Conservation (phyloP, 2,329 filamentous ascomycete genomes). For the Colletotrichum melonis region DNA sequence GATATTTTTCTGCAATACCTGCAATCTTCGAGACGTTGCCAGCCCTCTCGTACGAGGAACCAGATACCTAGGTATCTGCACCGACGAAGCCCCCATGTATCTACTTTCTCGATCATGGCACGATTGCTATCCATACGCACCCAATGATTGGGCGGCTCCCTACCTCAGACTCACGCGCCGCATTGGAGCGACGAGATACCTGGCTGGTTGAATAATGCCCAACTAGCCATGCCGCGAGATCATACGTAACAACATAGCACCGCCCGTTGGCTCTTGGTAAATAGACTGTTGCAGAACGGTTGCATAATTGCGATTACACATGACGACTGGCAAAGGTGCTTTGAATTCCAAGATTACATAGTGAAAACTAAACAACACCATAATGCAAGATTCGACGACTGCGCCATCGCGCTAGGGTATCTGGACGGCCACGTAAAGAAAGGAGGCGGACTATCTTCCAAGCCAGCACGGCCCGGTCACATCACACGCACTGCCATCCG, state of each 20-base stretch:
- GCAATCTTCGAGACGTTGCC: not conserved
- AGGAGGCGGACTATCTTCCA: not conserved
- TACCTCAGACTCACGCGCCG: not conserved
- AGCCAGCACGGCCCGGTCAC: not conserved
- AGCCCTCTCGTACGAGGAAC: not conserved
- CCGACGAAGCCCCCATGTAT: not conserved
- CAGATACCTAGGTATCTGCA: not conserved
- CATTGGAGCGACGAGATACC: not conserved
- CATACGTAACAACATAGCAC: too few species aligned
- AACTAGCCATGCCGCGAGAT: not conserved
- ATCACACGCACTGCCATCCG: not conserved
- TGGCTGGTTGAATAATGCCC: not conserved
- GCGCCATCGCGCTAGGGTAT: not conserved
- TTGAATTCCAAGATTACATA: too few species aligned
- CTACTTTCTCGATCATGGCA: not conserved
- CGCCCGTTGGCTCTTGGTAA: too few species aligned
- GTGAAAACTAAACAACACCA: too few species aligned
- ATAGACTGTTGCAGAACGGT: too few species aligned
- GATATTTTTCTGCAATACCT: not conserved
- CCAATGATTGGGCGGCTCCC: not conserved
- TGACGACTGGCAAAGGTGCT: too few species aligned
- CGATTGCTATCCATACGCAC: not conserved
- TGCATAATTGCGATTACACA: too few species aligned
- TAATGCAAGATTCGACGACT: too few species aligned
- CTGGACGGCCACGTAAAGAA: not conserved